Evolutionary conservation across 257 asterid species (phyloP).

Genomic region (Rauvolfia tetraphylla): DNA sequence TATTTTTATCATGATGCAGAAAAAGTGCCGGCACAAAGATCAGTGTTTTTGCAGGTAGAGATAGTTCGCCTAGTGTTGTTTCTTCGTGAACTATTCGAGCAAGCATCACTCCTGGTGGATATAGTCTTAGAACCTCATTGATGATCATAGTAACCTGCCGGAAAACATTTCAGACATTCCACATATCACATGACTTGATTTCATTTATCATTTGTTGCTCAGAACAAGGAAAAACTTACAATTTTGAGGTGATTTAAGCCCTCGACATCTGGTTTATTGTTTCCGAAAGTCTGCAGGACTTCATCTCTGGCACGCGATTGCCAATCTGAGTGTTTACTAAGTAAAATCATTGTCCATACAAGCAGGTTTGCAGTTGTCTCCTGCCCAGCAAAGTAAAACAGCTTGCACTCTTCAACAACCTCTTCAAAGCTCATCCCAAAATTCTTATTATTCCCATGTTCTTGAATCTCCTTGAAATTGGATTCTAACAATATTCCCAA

Average conservation of each 20-base stretch:
- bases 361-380: slow-evolving; percentile 25
- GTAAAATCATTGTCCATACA: slow-evolving; percentile 21
- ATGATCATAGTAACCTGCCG: slow-evolving; percentile 28
- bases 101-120: slow-evolving; percentile 16
- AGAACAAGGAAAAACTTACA: slow-evolving; percentile 1
- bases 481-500: slow-evolving; percentile 2
- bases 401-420: slow-evolving; percentile 24
- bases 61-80: slow-evolving; percentile 20
- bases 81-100: slow-evolving; percentile 8
- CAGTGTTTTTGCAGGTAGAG: slow-evolving; percentile 20
- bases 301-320: slow-evolving; percentile 27
- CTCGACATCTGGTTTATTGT: slow-evolving; percentile 10
- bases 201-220: too few relatives aligned
- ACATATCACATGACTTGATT: too few relatives aligned
- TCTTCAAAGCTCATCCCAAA: slow-evolving; percentile 16
- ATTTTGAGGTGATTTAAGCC: slow-evolving; percentile 18
- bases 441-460: slow-evolving; percentile 10
- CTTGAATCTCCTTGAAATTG: slow-evolving; percentile 8
- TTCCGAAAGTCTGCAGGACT: slow-evolving; percentile 12
- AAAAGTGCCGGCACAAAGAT: slow-evolving; percentile 16
- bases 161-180: too few relatives aligned
- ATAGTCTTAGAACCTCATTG: slow-evolving; percentile 28
- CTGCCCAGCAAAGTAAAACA: slow-evolving; percentile 25
- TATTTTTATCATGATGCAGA: slow-evolving; percentile 24
- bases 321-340: slow-evolving; percentile 23